A percentile compares a stretch with the other conserved stretches of the same genome.
Evolutionary conservation across 2,329 filamentous ascomycete species (phyloP).

Genomic region (Colletotrichum sp.): DNA sequence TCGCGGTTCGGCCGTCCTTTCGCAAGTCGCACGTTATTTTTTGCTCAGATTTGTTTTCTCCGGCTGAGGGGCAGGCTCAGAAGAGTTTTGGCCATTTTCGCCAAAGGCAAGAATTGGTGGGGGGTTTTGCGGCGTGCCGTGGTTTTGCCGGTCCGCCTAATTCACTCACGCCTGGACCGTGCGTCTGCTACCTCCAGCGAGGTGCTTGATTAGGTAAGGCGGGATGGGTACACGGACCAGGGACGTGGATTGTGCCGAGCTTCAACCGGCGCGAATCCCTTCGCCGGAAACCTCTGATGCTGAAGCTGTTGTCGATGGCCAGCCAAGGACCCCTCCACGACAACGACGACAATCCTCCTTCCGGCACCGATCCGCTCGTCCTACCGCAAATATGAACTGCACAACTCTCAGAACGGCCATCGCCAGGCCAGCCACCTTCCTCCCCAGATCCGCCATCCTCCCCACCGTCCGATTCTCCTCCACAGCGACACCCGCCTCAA

Average conservation of each 20-base stretch:
- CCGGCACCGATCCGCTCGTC: not conserved
- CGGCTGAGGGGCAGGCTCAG: conserved; percentile 18
- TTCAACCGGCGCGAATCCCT: conserved; percentile 21
- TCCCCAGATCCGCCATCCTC: not conserved
- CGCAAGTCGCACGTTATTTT: conserved; percentile 8
- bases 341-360: not conserved
- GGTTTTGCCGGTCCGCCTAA: conserved; percentile 20
- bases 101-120: conserved; percentile 23
- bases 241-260: not conserved
- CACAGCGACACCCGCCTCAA: conserved; percentile 2
- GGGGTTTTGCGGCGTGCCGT: conserved; percentile 18
- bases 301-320: not conserved
- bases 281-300: conserved; percentile 10
- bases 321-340: not conserved
- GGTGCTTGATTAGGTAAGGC: not conserved
- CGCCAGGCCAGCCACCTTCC: not conserved
- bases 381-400: not conserved
- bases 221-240: not conserved
- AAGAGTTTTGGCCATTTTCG: conserved; percentile 26
- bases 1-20: conserved; percentile 7
- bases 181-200: not conserved
- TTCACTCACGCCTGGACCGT: not conserved
- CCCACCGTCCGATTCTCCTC: conserved; percentile 15
- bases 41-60: conserved; percentile 6
- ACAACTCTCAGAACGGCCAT: not conserved